Evolutionary conservation across 192 early-diverging fungal species (phyloP).

Genomic region (Podila clonocystis): DNA sequence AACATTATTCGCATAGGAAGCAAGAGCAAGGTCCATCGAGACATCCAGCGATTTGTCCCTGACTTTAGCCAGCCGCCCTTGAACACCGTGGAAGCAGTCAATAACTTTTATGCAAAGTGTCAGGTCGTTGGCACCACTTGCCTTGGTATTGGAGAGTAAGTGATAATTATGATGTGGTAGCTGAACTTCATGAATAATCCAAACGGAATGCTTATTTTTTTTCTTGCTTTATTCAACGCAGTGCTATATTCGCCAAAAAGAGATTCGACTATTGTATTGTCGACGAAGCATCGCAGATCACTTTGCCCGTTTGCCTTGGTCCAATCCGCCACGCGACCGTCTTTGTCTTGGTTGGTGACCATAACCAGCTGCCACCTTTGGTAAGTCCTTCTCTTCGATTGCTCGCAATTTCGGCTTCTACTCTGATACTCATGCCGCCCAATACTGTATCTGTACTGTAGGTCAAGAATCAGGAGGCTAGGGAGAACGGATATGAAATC

Average conservation of each 20-base stretch:
- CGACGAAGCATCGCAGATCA: conserved; percentile 96
- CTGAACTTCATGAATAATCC: too few species aligned
- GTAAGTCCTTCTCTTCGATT: conserved; percentile 55
- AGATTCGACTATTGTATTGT: conserved; percentile 96
- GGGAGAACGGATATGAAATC: conserved; percentile 58
- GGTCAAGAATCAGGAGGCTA: conserved; percentile 67
- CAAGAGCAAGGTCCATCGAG: conserved; percentile 57
- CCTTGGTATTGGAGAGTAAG: conserved; percentile 84
- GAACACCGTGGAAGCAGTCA: conserved; percentile 68
- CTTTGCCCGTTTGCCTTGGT: conserved; percentile 89
- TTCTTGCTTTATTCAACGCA: conserved; percentile 13
- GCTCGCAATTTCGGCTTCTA: not conserved
- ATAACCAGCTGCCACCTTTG: conserved; percentile 93
- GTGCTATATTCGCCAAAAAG: conserved; percentile 75
- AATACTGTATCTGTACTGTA: conserved; percentile 15
- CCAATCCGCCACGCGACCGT: conserved; percentile 82
- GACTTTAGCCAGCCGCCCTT: conserved; percentile 48
- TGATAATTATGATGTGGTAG: not conserved
- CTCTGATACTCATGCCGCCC: not conserved
- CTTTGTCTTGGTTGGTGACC: conserved; percentile 96
- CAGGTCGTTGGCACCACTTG: conserved; percentile 90
- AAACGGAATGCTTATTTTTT: too few species aligned
- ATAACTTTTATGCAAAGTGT: conserved; percentile 65
- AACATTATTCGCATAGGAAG: conserved; percentile 83
- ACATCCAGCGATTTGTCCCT: conserved; percentile 12